A percentile compares a stretch with the other conserved stretches of the same genome.
These are phyloP conservation scores for Kandelia obovata DNA, from an alignment of 345 rosid species.

Conservation along the genomic window DNA sequence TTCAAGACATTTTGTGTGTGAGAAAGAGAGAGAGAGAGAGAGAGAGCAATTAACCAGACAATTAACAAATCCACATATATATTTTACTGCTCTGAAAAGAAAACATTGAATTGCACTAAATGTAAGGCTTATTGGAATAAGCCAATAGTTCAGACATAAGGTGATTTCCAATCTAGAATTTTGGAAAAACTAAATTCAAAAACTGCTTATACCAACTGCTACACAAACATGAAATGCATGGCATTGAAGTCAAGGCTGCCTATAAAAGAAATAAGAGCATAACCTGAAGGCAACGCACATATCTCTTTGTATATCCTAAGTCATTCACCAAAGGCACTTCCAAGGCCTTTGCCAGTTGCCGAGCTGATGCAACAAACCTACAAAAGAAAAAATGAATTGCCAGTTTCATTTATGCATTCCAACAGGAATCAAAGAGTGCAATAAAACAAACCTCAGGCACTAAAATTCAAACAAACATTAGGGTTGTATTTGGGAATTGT, in stretches of 20 bases:
- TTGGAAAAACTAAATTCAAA: not conserved
- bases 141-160: not conserved
- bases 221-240: not conserved
- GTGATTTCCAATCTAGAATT: not conserved
- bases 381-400: conserved; percentile 8
- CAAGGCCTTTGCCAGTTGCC: conserved; percentile 93
- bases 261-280: conserved; percentile 10
- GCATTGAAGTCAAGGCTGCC: not conserved
- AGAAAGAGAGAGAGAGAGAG: not conserved
- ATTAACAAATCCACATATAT: not conserved
- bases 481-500: too few relatives aligned
- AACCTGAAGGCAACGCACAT: conserved; percentile 98
- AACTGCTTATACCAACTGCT: not conserved
- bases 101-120: not conserved
- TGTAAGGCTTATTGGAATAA: not conserved
- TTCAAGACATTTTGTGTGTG: not conserved
- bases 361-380: conserved; percentile 97
- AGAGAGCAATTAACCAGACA: not conserved
- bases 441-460: too few relatives aligned
- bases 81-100: not conserved
- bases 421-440: not conserved
- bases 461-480: too few relatives aligned
- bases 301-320: conserved; percentile 98
- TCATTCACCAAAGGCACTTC: conserved; percentile 99
- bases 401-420: not conserved